These are phyloP conservation scores for Russula foetens DNA, from an alignment of 768 basidiomycete genomes.

Conservation along the genomic window DNA sequence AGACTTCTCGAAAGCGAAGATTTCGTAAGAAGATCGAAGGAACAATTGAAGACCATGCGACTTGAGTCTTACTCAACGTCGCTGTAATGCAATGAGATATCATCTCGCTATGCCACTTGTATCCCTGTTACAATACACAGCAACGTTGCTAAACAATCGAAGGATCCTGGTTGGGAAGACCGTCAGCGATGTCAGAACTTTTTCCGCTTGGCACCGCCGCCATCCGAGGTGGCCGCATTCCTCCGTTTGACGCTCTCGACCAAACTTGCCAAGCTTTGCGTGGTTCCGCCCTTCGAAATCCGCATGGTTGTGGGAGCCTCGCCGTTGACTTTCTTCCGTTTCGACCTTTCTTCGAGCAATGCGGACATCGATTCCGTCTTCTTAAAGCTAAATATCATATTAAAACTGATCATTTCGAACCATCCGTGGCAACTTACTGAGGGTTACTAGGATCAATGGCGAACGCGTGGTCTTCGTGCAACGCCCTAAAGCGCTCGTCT, in stretches of 20 bases:
- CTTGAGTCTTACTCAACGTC: neutral
- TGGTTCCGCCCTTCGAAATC: neutral
- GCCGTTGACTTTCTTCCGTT: constrained; percentile 34
- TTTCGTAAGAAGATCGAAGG: constrained; percentile 40
- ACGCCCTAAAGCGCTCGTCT: constrained; percentile 79
- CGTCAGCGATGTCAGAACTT: constrained; percentile 7
- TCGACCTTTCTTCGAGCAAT: constrained; percentile 77
- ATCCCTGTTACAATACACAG: neutral
- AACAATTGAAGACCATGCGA: neutral
- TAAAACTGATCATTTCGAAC: neutral
- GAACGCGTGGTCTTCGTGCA: constrained; percentile 86
- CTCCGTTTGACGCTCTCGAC: constrained; percentile 88
- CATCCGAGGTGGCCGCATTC: constrained; percentile 29
- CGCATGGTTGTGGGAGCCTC: neutral
- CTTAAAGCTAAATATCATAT: constrained; percentile 56
- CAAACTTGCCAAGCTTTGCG: constrained; percentile 46
- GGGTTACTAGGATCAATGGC: constrained; percentile 96
- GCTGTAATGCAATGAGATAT: neutral
- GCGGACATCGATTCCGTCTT: constrained; percentile 88
- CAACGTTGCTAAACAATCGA: neutral
- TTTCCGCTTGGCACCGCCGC: constrained; percentile 31
- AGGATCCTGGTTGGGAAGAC: neutral
- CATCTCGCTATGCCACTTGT: neutral
- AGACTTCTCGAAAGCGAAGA: constrained; percentile 89
- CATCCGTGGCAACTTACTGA: constrained; percentile 50